Evolutionary conservation across 1,284 basidiomycete species (phyloP).

Genomic region (Cryptococcus sp.): DNA sequence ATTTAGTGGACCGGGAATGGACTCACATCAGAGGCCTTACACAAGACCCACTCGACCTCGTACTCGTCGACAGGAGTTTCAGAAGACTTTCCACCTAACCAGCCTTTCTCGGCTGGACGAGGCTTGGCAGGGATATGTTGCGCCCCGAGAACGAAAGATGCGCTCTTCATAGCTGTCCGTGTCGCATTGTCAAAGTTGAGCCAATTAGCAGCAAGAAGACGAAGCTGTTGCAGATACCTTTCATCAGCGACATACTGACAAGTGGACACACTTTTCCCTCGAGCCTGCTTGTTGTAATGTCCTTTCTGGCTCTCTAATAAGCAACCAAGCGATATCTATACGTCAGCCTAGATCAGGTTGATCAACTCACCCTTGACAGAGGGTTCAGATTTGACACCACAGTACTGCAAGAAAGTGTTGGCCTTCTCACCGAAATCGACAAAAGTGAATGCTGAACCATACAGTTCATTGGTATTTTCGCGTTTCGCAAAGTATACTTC

Average conservation of each 20-base stretch:
- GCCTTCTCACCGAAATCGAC: conserved; percentile 82
- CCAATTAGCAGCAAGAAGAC: conserved; percentile 75
- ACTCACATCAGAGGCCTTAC: conserved; percentile 31
- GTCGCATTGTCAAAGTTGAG: conserved; percentile 59
- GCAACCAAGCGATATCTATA: conserved; percentile 37
- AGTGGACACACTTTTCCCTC: conserved; percentile 29
- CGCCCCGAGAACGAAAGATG: conserved; percentile 69
- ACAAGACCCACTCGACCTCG: conserved; percentile 36
- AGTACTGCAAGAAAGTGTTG: conserved; percentile 77
- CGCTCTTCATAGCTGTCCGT: conserved; percentile 61
- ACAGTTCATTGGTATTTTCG: conserved; percentile 28
- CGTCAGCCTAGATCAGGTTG: conserved; percentile 1
- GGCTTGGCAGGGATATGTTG: conserved; percentile 52
- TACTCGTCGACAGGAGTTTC: conserved; percentile 22
- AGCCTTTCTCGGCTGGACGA: conserved; percentile 20
- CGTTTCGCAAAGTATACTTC: conserved; percentile 43
- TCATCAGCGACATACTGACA: neutral
- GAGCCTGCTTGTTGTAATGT: conserved; percentile 45
- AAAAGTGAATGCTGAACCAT: conserved; percentile 62
- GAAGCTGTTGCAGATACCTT: conserved; percentile 77
- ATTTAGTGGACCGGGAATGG: neutral
- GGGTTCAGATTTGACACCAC: conserved; percentile 84
- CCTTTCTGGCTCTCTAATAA: conserved; percentile 35
- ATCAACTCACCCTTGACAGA: conserved; percentile 58
- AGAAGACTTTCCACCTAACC: conserved; percentile 2